A percentile compares a stretch with the other conserved stretches of the same genome.
Conservation (phyloP, 2,329 filamentous ascomycete species). For the Exophiala sp. region DNA sequence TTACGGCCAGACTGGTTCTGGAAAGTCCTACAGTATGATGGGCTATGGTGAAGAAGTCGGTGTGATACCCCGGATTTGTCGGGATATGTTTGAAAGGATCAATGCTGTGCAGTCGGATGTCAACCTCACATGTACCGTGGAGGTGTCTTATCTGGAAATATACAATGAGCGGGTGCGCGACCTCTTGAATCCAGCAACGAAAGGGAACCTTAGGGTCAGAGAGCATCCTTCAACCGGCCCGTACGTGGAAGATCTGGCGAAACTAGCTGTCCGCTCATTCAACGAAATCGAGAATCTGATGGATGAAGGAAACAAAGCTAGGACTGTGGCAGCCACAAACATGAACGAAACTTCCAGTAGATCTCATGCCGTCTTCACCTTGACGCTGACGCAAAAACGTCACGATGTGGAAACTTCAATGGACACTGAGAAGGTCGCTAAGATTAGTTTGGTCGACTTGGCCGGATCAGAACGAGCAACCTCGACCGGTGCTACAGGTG, state of each 20-base stretch:
- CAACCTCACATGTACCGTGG: constrained; percentile 82
- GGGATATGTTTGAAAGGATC: constrained; percentile 95
- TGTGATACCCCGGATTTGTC: constrained; percentile 94
- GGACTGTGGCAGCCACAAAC: constrained; percentile 96
- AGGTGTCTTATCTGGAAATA: constrained; percentile 98
- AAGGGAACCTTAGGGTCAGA: constrained; percentile 93
- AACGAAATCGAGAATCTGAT: constrained; percentile 95
- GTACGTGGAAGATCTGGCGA: constrained; percentile 96
- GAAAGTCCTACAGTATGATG: constrained; percentile 99
- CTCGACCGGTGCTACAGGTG: constrained; percentile 95
- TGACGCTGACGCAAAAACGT: constrained; percentile 91
- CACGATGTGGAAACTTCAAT: constrained; percentile 90
- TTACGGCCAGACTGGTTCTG: constrained; percentile 96
- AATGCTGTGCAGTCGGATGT: constrained; percentile 66
- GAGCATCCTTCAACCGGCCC: constrained; percentile 97
- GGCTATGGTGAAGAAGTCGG: constrained; percentile 93
- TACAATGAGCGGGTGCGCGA: constrained; percentile 98
- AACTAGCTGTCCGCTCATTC: constrained; percentile 89
- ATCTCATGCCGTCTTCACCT: constrained; percentile 95
- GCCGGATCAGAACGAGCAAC: constrained; percentile 95
- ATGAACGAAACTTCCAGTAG: constrained; percentile 99
- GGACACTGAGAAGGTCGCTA: constrained; percentile 95
- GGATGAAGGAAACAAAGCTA: constrained; percentile 98
- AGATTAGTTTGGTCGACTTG: constrained; percentile 96
- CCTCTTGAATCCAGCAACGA: constrained; percentile 88